phyloP scores from a whole-genome alignment of 371 early-diverging fungal genomes.

The Mortierella sp. region DNA sequence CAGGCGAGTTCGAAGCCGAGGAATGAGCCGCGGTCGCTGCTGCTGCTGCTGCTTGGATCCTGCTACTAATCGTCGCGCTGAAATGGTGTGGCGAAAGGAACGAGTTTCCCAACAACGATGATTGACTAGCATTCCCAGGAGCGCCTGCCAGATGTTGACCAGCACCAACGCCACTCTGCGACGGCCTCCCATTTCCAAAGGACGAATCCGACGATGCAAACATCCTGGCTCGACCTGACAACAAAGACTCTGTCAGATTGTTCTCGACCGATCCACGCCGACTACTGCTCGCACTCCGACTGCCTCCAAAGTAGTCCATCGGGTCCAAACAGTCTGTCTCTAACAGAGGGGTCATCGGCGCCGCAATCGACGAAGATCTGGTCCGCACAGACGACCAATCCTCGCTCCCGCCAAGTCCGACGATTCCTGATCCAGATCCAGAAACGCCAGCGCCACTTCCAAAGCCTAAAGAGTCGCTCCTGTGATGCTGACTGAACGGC shows the following conservation, averaged over 20 bases:
- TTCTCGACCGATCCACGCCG: conserved; percentile 46
- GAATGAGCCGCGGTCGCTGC: not conserved
- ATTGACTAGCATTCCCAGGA: not conserved
- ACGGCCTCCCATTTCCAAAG: not conserved
- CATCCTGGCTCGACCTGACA: conserved; percentile 48
- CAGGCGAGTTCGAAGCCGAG: conserved; percentile 14
- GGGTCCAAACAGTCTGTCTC: conserved; percentile 34
- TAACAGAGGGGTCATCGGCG: conserved; percentile 33
- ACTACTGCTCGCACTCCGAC: conserved; percentile 46
- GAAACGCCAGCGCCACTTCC: conserved; percentile 6
- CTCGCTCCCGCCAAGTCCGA: conserved; percentile 5
- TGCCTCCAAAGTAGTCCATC: conserved; percentile 43
- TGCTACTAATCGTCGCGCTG: conserved; percentile 8
- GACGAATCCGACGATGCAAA: conserved; percentile 25
- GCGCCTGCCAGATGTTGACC: not conserved
- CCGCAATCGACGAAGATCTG: conserved; percentile 36
- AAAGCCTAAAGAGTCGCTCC: not conserved
- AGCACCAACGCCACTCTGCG: not conserved
- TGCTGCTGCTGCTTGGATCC: conserved; percentile 4
- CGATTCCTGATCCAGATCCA: not conserved
- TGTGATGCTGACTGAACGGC: conserved; percentile 47
- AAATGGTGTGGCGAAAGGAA: conserved; percentile 18
- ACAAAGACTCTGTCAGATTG: conserved; percentile 49
- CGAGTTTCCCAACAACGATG: not conserved
- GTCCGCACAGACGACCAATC: conserved; percentile 46